Evolutionary conservation across 352 stramenopile genomes (phyloP).

Genomic region (Phytophthora constricta): DNA sequence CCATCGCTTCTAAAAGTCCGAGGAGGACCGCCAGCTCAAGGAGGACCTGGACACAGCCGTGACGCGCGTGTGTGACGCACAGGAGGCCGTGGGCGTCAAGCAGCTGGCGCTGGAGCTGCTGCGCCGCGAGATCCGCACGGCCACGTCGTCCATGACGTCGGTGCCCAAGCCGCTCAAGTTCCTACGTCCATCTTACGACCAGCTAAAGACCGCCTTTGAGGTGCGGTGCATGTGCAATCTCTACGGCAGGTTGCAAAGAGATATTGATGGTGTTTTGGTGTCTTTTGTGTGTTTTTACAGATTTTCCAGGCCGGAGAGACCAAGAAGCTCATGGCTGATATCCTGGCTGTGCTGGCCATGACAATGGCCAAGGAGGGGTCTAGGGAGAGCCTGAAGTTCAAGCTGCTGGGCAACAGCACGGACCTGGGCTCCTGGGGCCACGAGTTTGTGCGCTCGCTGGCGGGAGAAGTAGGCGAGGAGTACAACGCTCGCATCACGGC

Average conservation of each 20-base stretch:
- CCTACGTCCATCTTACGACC: constrained; percentile 95
- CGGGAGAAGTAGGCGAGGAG: constrained; percentile 97
- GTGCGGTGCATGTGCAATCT: constrained; percentile 16
- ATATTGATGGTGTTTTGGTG: neutral
- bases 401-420: constrained; percentile 90
- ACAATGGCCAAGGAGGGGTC: constrained; percentile 97
- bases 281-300: constrained; percentile 22
- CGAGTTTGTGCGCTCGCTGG: constrained; percentile 98
- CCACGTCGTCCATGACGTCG: constrained; percentile 99
- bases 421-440: constrained; percentile 97
- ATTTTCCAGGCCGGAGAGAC: constrained; percentile 55
- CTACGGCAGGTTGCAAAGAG: neutral
- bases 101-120: constrained; percentile 95
- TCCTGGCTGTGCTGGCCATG: constrained; percentile 97
- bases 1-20: no score
- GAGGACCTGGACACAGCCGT: constrained; percentile 93
- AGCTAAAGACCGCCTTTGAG: constrained; percentile 89
- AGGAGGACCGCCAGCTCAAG: constrained; percentile 94
- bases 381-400: constrained; percentile 90
- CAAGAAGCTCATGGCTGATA: constrained; percentile 86
- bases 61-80: constrained; percentile 68
- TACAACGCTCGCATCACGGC: constrained; percentile 81
- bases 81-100: constrained; percentile 74
- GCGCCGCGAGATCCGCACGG: constrained; percentile 95
- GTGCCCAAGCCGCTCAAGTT: constrained; percentile 99